Base-by-base conservation (phyloP, 306 rosid species). In the Malus sylvestris region DNA sequence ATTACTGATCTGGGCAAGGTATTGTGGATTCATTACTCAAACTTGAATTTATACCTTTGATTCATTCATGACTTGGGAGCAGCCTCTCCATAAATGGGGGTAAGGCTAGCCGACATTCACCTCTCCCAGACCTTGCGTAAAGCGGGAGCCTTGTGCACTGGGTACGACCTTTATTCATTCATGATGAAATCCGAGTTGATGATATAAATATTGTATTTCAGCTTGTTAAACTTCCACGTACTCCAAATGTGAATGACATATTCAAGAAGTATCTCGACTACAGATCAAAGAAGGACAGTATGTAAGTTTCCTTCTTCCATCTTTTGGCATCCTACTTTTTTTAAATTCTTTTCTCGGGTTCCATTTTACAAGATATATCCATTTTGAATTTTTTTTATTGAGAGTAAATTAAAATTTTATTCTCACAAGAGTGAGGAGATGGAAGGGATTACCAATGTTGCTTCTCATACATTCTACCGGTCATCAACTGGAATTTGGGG, bases 141-240 rank as follows among this genome's bases (percentile, higher is more conserved):
- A n/a, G n/a, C n/a, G n/a, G n/a, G n/a, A n/a, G n/a, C n/a, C n/a
- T n/a, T n/a, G n/a, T n/a, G n/a, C n/a, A n/a, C n/a, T n/a, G n/a
- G n/a, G n/a, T n/a, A n/a, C n/a, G n/a, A n/a, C n/a, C n/a, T n/a
- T n/a, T n/a, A n/a, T n/a, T 38, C 53, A 38, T 27, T 38, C 14
- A 1, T 73, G 11, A 74, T 74, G 68, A 73, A 42, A 40, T 60
- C 30, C 32, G 46, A 74, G 11, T 10, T 61, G 29, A 62, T 46
- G 30, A 62, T 45, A 27, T 49, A 30, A 70, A 45, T 44, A 74
- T 62, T 44, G 19, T 63, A 46, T 74, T 87, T 89, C 97, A 92
- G 98, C 95, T 90, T 57, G 95, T 92, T 62, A 94, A 89, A 83
- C 97, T 94, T 81, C 98, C 98, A 22, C 93, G 98, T 4, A 71